Conservation (phyloP, 139 green algal species). For the Eudorina sp. region DNA sequence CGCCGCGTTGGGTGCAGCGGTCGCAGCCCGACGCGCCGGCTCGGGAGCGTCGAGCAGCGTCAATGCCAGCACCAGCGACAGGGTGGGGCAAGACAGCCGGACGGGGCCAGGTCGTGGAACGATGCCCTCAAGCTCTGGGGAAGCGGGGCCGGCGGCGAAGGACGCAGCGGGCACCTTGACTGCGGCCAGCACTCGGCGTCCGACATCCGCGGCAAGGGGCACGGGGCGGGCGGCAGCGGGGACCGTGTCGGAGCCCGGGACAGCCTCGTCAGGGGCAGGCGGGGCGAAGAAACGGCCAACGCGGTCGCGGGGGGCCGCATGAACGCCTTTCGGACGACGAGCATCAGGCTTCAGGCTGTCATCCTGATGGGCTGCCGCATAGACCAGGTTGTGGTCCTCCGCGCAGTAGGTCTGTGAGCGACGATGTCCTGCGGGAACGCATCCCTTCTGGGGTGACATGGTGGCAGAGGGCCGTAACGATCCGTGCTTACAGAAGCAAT, state of each 20-base stretch:
- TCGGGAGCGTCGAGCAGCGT: neutral
- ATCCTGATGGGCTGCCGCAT: too few relatives aligned
- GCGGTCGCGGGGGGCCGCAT: neutral
- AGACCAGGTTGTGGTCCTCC: too few relatives aligned
- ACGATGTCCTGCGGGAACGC: too few relatives aligned
- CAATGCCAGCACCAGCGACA: neutral
- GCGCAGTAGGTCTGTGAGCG: too few relatives aligned
- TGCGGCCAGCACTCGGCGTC: neutral
- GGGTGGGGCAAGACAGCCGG: neutral
- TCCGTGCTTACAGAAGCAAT: too few relatives aligned
- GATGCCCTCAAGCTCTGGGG: neutral
- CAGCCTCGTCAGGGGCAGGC: neutral
- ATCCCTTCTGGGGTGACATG: too few relatives aligned
- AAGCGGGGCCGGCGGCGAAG: neutral
- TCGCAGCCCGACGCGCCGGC: neutral
- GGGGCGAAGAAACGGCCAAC: neutral
- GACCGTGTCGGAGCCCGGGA: neutral
- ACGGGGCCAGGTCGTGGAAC: neutral
- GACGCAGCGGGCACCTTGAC: neutral
- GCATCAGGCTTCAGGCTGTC: too few relatives aligned
- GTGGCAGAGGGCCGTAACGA: too few relatives aligned
- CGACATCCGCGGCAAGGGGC: neutral
- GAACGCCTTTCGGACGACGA: neutral
- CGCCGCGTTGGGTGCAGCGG: neutral
- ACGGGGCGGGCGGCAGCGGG: neutral